Evolutionary conservation across 345 rosid genomes (phyloP).

Genomic region (Salix koriyanagi): DNA sequence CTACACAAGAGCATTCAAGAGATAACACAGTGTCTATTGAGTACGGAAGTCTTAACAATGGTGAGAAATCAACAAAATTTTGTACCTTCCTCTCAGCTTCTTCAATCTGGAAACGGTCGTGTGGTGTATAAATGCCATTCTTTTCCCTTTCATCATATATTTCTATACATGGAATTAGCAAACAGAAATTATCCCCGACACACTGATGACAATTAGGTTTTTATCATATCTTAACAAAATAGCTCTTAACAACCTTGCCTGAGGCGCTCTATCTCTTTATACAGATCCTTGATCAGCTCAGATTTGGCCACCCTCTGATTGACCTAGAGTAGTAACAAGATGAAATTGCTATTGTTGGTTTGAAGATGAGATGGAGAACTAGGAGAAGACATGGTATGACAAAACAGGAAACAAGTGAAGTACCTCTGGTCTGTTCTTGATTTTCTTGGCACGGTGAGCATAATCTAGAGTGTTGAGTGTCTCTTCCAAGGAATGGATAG

Average conservation of each 20-base stretch:
- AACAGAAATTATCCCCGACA: too few relatives aligned
- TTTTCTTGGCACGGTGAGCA: conserved; percentile 96
- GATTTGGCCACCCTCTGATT: conserved; percentile 99
- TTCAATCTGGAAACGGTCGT: not conserved
- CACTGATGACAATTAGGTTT: too few relatives aligned
- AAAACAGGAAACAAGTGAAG: conserved; percentile 10
- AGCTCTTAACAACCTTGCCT: conserved; percentile 61
- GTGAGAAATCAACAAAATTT: not conserved
- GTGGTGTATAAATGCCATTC: conserved; percentile 8
- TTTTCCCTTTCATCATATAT: not conserved
- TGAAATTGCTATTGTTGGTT: conserved; percentile 11
- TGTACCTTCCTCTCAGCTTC: conserved; percentile 11
- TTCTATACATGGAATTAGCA: too few relatives aligned
- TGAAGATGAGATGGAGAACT: not conserved
- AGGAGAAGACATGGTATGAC: not conserved
- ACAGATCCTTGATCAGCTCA: conserved; percentile 88
- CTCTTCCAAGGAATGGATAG: conserved; percentile 88
- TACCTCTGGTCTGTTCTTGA: conserved; percentile 98
- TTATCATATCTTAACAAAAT: too few relatives aligned
- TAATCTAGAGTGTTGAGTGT: conserved; percentile 95
- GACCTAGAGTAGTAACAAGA: conserved; percentile 45
- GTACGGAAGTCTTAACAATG: not conserved
- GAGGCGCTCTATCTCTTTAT: conserved; percentile 88
- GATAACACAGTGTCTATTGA: not conserved
- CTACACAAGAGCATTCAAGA: not conserved